Evolutionary conservation across 1,139 yeast genomes (phyloP).

Genomic region (Magnusiomyces sp.): DNA sequence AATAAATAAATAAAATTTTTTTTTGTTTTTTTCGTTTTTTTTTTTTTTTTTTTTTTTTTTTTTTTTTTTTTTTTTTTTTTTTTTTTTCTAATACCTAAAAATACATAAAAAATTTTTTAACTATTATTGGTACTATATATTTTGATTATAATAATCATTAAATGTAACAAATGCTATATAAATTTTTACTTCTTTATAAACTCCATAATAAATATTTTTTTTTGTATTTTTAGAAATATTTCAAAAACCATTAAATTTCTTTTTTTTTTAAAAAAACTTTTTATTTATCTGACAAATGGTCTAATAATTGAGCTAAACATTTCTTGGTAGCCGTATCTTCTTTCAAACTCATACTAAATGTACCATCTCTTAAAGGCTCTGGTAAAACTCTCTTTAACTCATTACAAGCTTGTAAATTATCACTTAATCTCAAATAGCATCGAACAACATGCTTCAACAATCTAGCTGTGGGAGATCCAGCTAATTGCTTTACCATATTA

Average conservation of each 20-base stretch:
- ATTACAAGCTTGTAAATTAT: slow-evolving; percentile 82
- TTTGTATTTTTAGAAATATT: not conserved
- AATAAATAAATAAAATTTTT: no score
- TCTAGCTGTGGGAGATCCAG: slow-evolving; percentile 64
- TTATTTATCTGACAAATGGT: slow-evolving; percentile 46
- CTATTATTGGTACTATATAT: no score
- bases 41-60: not conserved
- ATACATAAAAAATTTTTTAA: no score
- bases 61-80: not conserved
- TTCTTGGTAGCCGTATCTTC: slow-evolving; percentile 87
- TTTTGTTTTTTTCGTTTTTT: not conserved
- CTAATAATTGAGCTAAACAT: slow-evolving; percentile 73
- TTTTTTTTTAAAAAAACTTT: not conserved
- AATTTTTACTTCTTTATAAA: not conserved
- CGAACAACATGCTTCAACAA: slow-evolving; percentile 87
- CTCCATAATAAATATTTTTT: not conserved
- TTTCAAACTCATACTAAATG: slow-evolving; percentile 67
- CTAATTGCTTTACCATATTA: slow-evolving; percentile 81
- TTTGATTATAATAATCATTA: no score
- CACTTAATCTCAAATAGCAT: slow-evolving; percentile 85
- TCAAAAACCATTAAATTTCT: not conserved
- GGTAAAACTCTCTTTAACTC: slow-evolving; percentile 81
- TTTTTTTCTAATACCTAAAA: no score
- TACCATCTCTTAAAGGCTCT: slow-evolving; percentile 82
- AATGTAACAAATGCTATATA: not conserved